Base-by-base conservation (phyloP, 1,139 yeast genomes). In the Suhomyces choctaworum region DNA sequence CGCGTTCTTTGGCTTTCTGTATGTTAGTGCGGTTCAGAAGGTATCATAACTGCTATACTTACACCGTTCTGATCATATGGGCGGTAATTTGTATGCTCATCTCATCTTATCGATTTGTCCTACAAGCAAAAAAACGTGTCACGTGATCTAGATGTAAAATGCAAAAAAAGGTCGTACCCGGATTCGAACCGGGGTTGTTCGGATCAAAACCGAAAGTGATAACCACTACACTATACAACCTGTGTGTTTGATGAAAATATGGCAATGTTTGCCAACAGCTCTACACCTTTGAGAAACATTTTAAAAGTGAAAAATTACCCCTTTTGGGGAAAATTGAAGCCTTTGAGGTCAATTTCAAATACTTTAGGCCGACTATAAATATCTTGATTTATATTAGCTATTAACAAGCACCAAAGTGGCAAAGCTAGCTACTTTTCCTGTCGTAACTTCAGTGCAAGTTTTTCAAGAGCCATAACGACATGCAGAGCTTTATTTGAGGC, bases 121-220 rank as follows among this genome's bases (percentile, higher is more conserved):
- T 24, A 34, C 26, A 16, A 10, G 22, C 16, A 27, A 23, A 32
- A 32, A 25, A 22, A 12, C n/a, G 25, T 17, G 29, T 27, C 40
- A 37, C 40, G 40, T 37, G 40, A 30, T 17, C 5, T 1, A 7
- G 7, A 16, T 22, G 22, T 16, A 25, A n/a, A 10, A 16, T 8
- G 8, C 7, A 3, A 11, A 16, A 21, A 27, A 16, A 29, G 89
- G 88, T 82, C 88, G 80, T 78, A 79, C 88, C 89, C 89, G 89
- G 90, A 81, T 80, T 82, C 90, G 90, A 83, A 82, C 90, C 83
- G 90, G 88, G 88, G 92, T 83, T 79, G 78, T 73, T 22, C 34
- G 46, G 46, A 40, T 42, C 46, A 42, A 40, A 67, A 66, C 73
- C 73, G 58, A 62, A 57, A 51, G 73, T 67, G 73, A 67, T 67